Percentiles rank a stretch among this genome's conserved stretches.
Conservation (phyloP, 192 early-diverging fungal genomes). For the Mortierella antarctica region DNA sequence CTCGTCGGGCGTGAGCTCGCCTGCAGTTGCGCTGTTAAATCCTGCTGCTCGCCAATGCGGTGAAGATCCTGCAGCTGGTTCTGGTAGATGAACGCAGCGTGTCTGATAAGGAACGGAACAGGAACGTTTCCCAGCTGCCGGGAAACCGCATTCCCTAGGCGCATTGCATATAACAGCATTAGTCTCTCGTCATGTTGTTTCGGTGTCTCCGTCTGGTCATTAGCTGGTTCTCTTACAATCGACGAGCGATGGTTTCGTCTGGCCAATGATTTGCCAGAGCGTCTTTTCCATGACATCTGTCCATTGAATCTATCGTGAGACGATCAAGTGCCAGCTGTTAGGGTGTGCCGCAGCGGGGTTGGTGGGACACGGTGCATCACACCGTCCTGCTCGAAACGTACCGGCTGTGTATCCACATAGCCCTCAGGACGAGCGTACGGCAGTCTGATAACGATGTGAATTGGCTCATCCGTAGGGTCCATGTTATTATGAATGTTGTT, state of each 20-base stretch:
- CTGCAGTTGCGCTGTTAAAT: constrained; percentile 11
- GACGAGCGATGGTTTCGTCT: constrained; percentile 58
- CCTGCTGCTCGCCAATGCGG: constrained; percentile 42
- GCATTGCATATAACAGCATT: not conserved
- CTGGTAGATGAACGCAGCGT: constrained; percentile 66
- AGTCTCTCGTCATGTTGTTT: not conserved
- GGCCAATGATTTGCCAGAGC: constrained; percentile 64
- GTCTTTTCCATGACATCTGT: constrained; percentile 69
- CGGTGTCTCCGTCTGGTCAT: not conserved
- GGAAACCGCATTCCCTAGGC: constrained; percentile 62
- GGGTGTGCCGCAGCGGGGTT: not conserved
- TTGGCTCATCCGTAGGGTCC: constrained; percentile 49
- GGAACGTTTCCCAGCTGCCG: constrained; percentile 62
- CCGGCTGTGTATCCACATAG: constrained; percentile 64
- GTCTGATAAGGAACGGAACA: constrained; percentile 60
- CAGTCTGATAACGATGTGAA: constrained; percentile 65
- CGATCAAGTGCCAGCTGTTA: not conserved
- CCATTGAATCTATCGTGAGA: constrained; percentile 61
- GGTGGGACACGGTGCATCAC: not conserved
- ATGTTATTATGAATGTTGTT: constrained; percentile 5
- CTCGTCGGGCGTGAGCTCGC: not conserved
- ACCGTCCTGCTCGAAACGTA: constrained; percentile 9
- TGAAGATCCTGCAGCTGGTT: constrained; percentile 61
- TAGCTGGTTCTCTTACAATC: constrained; percentile 58
- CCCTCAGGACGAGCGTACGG: constrained; percentile 61